These are phyloP conservation scores for Acorus gramineus DNA, from an alignment of 106 monocot genomes.

Conservation along the genomic window DNA sequence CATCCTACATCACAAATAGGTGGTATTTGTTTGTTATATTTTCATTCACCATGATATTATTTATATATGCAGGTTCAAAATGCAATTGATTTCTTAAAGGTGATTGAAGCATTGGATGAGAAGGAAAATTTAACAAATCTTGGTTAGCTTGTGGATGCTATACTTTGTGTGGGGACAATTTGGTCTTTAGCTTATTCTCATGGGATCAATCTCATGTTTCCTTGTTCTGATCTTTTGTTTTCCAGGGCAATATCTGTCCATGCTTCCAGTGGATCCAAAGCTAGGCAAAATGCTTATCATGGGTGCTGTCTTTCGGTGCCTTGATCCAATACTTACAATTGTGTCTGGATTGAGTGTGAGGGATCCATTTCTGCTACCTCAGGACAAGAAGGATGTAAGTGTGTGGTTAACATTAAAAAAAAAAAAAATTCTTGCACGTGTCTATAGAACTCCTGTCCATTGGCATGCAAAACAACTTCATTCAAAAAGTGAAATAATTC, in stretches of 20 bases:
- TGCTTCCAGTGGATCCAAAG: slow-evolving; percentile 99
- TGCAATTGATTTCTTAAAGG: slow-evolving; percentile 89
- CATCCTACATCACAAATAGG: too few relatives aligned
- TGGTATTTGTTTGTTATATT: too few relatives aligned
- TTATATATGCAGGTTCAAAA: slow-evolving; percentile 67
- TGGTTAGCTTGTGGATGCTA: slow-evolving; percentile 30
- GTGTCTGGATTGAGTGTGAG: slow-evolving; percentile 90
- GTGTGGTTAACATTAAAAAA: too few relatives aligned
- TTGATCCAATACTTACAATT: slow-evolving; percentile 86
- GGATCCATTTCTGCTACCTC: slow-evolving; percentile 92
- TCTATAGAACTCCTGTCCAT: too few relatives aligned
- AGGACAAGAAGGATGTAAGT: slow-evolving; percentile 97
- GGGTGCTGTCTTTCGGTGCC: slow-evolving; percentile 85
- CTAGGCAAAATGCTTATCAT: slow-evolving; percentile 98
- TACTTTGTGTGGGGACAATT: background rate
- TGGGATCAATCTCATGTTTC: background rate
- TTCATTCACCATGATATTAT: too few relatives aligned
- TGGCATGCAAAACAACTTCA: too few relatives aligned
- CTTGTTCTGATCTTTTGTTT: slow-evolving; percentile 4
- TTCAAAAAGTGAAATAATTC: too few relatives aligned
- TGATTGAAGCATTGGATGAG: slow-evolving; percentile 90
- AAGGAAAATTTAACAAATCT: slow-evolving; percentile 89
- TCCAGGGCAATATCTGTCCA: slow-evolving; percentile 81
- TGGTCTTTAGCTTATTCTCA: background rate
- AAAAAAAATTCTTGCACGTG: too few relatives aligned